These are phyloP conservation scores for Chrysosporium keratinophilum DNA, from an alignment of 2,329 filamentous ascomycete genomes.

Conservation along the genomic window DNA sequence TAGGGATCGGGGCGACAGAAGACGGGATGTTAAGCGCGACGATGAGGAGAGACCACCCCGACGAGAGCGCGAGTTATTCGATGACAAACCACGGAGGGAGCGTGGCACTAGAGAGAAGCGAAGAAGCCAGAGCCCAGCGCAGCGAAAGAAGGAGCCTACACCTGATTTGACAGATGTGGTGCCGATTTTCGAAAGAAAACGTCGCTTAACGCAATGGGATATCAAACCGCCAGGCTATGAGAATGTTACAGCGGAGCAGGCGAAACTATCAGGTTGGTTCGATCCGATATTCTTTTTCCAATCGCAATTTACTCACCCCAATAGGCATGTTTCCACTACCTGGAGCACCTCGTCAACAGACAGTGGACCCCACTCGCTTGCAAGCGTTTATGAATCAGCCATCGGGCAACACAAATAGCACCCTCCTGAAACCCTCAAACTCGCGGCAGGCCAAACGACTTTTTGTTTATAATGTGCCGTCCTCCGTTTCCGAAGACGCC, in stretches of 20 bases:
- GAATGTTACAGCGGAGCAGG: conserved; percentile 94
- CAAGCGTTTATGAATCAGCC: conserved; percentile 94
- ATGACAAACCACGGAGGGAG: conserved; percentile 46
- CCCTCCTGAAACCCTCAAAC: conserved; percentile 83
- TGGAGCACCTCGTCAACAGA: conserved; percentile 85
- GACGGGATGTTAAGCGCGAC: conserved; percentile 55
- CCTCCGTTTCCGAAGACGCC: conserved; percentile 61
- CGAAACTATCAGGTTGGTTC: conserved; percentile 67
- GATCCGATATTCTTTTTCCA: not conserved
- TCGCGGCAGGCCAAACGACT: conserved; percentile 90
- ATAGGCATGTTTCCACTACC: conserved; percentile 92
- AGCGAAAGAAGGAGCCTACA: conserved; percentile 88
- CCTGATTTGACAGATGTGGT: conserved; percentile 82
- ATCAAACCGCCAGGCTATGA: conserved; percentile 98
- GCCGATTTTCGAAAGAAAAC: conserved; percentile 75
- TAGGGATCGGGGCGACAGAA: conserved; percentile 45
- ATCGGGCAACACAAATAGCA: conserved; percentile 55
- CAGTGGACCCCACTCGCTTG: conserved; percentile 86
- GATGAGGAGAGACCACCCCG: conserved; percentile 52
- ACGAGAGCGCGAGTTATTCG: conserved; percentile 52
- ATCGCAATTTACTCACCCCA: not conserved
- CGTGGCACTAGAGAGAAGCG: conserved; percentile 44
- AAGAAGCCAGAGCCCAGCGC: conserved; percentile 67
- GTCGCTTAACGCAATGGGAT: conserved; percentile 96
- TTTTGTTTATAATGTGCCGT: conserved; percentile 72